A percentile compares a stretch with the other conserved stretches of the same genome.
phyloP scores from a whole-genome alignment of 257 asterid genomes.

The Primulina eburnea region DNA sequence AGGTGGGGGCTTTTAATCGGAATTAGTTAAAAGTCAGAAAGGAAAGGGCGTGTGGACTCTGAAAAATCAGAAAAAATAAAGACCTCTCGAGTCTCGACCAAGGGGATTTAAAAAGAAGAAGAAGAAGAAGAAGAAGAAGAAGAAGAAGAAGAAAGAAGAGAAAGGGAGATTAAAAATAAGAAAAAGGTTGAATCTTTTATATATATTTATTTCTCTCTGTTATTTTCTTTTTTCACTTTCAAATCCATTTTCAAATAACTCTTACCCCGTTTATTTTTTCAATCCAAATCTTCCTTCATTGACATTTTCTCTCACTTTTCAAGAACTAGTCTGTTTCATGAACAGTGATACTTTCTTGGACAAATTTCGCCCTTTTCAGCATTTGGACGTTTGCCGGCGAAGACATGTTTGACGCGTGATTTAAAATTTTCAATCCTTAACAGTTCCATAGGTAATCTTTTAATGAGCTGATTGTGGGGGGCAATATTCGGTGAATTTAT shows the following conservation, averaged over 20 bases:
- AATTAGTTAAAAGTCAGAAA: conserved; percentile 13
- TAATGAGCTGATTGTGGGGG: conserved; percentile 24
- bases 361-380: conserved; percentile 11
- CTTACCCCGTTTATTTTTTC: conserved; percentile 13
- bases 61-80: neutral
- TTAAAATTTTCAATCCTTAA: conserved; percentile 4
- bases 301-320: conserved; percentile 22
- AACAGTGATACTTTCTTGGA: conserved; percentile 17
- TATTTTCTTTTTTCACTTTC: neutral
- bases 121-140: neutral
- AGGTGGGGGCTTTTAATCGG: conserved; percentile 8
- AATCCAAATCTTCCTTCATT: conserved; percentile 22
- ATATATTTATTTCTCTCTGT: neutral
- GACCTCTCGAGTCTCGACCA: neutral
- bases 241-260: conserved; percentile 16
- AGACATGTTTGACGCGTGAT: neutral
- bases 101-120: neutral
- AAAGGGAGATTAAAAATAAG: neutral
- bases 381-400: neutral
- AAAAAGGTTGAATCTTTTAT: neutral
- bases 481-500: conserved; percentile 12
- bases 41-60: conserved; percentile 1
- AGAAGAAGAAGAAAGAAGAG: neutral
- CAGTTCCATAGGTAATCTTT: conserved; percentile 12
- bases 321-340: conserved; percentile 4